These are phyloP conservation scores for Mortierella sp. DNA, from an alignment of 371 early-diverging fungal species.

Conservation along the genomic window DNA sequence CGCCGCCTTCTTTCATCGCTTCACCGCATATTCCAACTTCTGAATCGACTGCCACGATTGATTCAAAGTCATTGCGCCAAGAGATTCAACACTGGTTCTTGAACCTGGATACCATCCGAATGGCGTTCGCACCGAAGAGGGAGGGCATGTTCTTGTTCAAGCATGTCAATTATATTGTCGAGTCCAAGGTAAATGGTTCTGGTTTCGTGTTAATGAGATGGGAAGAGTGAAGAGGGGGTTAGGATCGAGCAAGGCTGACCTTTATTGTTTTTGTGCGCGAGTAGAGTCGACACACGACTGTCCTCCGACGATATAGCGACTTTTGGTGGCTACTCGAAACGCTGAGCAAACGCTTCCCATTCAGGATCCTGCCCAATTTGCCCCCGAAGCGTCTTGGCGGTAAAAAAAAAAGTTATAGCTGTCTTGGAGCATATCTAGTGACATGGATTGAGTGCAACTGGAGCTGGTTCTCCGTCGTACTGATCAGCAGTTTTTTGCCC, in stretches of 20 bases:
- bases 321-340: conserved; percentile 86
- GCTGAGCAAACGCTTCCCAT: conserved; percentile 78
- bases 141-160: conserved; percentile 84
- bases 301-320: conserved; percentile 86
- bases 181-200: conserved; percentile 67
- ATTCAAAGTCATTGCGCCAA: conserved; percentile 26
- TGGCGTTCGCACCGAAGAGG: conserved; percentile 78
- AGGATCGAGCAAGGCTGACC: conserved; percentile 1
- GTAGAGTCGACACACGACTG: conserved; percentile 67
- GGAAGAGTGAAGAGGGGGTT: background rate
- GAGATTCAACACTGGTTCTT: conserved; percentile 58
- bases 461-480: too few species aligned
- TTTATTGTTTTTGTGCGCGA: conserved; percentile 3
- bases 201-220: too few species aligned
- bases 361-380: conserved; percentile 72
- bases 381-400: conserved; percentile 59
- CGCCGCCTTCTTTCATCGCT: conserved; percentile 47
- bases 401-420: too few species aligned
- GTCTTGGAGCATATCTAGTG: conserved; percentile 7
- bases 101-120: conserved; percentile 62
- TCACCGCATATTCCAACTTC: conserved; percentile 21
- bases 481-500: too few species aligned
- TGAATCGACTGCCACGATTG: conserved; percentile 6
- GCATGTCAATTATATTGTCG: conserved; percentile 83
- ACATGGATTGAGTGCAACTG: too few species aligned